A percentile compares a stretch with the other conserved stretches of the same genome.
Evolutionary conservation across 768 basidiomycete species (phyloP).

Genomic region (Austroboletus eburneus): DNA sequence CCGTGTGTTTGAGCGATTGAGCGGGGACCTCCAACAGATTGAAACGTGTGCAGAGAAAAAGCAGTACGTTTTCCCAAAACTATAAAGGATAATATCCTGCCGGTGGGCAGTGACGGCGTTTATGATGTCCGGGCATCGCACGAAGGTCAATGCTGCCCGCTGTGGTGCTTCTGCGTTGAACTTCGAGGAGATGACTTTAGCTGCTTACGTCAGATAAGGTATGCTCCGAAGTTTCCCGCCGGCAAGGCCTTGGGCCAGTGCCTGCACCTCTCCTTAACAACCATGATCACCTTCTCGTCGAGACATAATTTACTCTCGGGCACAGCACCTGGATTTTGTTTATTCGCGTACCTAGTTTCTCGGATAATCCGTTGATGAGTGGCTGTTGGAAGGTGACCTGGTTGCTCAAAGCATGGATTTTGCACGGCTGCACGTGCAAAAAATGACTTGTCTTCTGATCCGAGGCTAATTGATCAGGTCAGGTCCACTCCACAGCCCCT

Average conservation of each 20-base stretch:
- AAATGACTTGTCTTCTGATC: constrained; percentile 5
- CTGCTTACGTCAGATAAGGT: neutral
- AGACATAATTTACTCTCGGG: too few relatives aligned
- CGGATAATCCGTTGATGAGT: neutral
- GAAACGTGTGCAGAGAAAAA: neutral
- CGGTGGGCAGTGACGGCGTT: neutral
- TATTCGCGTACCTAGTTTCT: neutral
- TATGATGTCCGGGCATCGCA: constrained; percentile 3
- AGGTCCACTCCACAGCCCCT: neutral
- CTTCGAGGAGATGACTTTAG: neutral
- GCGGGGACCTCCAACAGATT: neutral
- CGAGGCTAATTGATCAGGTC: constrained; percentile 8
- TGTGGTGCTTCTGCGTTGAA: neutral
- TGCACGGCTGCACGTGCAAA: neutral
- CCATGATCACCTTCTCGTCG: too few relatives aligned
- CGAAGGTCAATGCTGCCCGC: constrained; percentile 11
- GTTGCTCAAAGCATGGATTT: neutral
- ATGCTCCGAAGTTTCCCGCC: neutral
- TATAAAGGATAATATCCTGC: neutral
- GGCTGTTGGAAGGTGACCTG: neutral
- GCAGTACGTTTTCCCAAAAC: too few relatives aligned
- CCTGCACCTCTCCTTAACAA: too few relatives aligned
- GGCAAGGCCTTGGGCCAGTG: too few relatives aligned
- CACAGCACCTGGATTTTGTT: too few relatives aligned
- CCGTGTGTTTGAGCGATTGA: neutral